Conservation (phyloP, 2,329 filamentous ascomycete species). For the Apiospora phragmitis region DNA sequence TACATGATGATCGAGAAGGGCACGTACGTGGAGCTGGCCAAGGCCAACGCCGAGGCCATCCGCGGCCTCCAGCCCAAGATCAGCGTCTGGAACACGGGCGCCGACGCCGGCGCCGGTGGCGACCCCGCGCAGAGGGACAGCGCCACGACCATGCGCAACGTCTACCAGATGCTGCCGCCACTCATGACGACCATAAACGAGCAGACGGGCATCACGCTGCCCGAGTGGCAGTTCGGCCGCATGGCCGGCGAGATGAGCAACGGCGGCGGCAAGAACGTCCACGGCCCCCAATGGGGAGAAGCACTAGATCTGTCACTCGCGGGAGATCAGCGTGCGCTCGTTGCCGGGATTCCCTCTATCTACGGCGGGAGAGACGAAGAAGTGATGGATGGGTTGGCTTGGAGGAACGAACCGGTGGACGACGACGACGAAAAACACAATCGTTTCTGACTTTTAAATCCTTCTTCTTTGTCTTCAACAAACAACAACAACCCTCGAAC, state of each 20-base stretch:
- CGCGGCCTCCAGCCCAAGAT: constrained; percentile 84
- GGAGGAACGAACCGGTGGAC: neutral
- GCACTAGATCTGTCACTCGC: constrained; percentile 6
- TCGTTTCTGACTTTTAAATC: neutral
- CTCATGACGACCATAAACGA: constrained; percentile 84
- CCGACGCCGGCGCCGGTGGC: constrained; percentile 43
- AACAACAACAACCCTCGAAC: neutral
- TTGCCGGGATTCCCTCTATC: neutral
- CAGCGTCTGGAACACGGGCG: constrained; percentile 83
- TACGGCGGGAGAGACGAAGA: neutral
- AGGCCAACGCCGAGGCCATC: constrained; percentile 75
- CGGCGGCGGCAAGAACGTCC: constrained; percentile 33
- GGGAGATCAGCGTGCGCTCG: neutral
- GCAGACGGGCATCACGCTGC: constrained; percentile 80
- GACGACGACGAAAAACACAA: neutral
- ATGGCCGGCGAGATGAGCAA: constrained; percentile 36
- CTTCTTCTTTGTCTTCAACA: neutral
- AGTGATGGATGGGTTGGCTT: too few species aligned
- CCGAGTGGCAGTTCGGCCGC: constrained; percentile 70
- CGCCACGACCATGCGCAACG: constrained; percentile 69
- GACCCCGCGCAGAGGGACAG: constrained; percentile 46
- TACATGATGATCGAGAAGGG: constrained; percentile 87
- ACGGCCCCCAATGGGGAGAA: constrained; percentile 40
- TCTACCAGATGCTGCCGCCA: constrained; percentile 83
- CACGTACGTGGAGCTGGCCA: constrained; percentile 74